These are phyloP conservation scores for Chalciporus piperatus DNA, from an alignment of 768 basidiomycete genomes.

Conservation along the genomic window DNA sequence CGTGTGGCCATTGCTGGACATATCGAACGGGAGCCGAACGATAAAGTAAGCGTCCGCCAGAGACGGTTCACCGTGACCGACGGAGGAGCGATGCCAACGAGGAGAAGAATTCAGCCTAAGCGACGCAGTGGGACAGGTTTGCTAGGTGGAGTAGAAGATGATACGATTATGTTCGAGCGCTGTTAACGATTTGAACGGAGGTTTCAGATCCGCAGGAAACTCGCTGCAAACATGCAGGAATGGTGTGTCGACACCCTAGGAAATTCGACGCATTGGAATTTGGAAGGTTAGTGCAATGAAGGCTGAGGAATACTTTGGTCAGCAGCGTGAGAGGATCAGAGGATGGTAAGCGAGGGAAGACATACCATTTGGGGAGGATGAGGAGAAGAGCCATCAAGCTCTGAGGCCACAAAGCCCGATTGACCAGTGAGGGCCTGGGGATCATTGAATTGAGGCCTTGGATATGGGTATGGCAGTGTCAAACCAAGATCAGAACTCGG, in stretches of 20 bases:
- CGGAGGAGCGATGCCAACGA: neutral
- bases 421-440: neutral
- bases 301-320: neutral
- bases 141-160: neutral
- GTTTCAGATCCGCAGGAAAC: neutral
- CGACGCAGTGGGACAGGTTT: neutral
- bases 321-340: constrained; percentile 12
- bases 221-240: constrained; percentile 21
- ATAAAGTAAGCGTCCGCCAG: neutral
- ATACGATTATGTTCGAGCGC: neutral
- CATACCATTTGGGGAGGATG: neutral
- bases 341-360: constrained; percentile 8
- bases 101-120: neutral
- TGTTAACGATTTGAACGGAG: neutral
- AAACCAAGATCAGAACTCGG: neutral
- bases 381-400: constrained; percentile 1
- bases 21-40: neutral
- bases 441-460: neutral
- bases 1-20: neutral
- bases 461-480: neutral
- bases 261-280: constrained; percentile 6
- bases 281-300: neutral
- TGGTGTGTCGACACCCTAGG: constrained; percentile 18
- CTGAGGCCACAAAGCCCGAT: constrained; percentile 7
- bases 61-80: neutral